Evolutionary conservation across 768 basidiomycete species (phyloP).

Genomic region (Hirschioporus abietinus): DNA sequence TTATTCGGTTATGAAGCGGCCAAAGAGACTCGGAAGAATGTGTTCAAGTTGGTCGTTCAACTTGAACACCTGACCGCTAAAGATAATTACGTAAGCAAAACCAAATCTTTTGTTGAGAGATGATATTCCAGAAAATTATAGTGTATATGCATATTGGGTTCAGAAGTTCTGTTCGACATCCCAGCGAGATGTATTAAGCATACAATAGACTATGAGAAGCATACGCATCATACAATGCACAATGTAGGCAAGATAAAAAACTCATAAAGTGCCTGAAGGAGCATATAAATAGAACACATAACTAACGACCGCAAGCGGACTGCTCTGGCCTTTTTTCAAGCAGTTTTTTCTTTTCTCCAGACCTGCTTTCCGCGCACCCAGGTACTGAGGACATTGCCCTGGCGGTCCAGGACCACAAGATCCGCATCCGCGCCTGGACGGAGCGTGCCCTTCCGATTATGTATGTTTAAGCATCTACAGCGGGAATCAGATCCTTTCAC

Average conservation of each 20-base stretch:
- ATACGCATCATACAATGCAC: neutral
- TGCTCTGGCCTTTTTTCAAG: too few species aligned
- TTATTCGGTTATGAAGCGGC: too few species aligned
- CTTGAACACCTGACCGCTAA: too few species aligned
- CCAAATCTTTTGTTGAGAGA: too few species aligned
- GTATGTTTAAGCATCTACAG: constrained; percentile 67
- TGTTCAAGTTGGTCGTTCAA: too few species aligned
- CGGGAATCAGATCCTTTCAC: constrained; percentile 1
- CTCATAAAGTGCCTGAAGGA: too few species aligned
- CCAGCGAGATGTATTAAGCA: neutral
- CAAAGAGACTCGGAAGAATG: too few species aligned
- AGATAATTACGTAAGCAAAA: too few species aligned
- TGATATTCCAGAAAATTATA: too few species aligned
- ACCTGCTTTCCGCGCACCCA: constrained; percentile 76
- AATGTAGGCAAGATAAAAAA: too few species aligned
- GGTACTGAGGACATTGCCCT: constrained; percentile 61
- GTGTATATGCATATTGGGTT: neutral
- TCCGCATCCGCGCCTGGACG: constrained; percentile 85
- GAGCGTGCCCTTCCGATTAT: constrained; percentile 74
- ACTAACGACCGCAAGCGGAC: too few species aligned
- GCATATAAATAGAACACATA: too few species aligned
- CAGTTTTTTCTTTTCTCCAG: constrained; percentile 36
- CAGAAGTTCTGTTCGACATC: neutral
- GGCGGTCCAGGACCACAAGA: constrained; percentile 66
- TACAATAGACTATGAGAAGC: neutral